phyloP scores from a whole-genome alignment of 2,329 filamentous ascomycete genomes.

The Colletotrichum incanum region DNA sequence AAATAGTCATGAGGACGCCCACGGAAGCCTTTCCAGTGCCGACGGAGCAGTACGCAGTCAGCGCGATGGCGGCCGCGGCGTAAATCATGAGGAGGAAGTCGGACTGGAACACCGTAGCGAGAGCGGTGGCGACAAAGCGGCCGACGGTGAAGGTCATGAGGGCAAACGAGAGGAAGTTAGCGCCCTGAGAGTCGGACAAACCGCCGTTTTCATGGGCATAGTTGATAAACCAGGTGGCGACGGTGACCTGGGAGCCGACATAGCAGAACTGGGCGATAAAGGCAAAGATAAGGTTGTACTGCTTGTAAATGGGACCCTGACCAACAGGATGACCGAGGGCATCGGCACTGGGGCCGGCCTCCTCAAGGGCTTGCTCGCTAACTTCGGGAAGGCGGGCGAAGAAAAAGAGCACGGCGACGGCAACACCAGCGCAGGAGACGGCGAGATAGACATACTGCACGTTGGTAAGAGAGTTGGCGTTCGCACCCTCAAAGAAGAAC shows the following conservation, averaged over 20 bases:
- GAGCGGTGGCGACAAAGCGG: conserved; percentile 66
- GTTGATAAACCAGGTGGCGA: conserved; percentile 81
- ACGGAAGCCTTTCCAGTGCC: conserved; percentile 67
- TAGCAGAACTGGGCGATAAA: conserved; percentile 85
- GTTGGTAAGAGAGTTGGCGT: conserved; percentile 71
- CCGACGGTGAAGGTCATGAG: conserved; percentile 66
- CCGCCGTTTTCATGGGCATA: conserved; percentile 70
- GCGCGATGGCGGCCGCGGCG: conserved; percentile 64
- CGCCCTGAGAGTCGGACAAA: conserved; percentile 57
- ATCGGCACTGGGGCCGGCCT: conserved; percentile 48
- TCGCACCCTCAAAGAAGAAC: conserved; percentile 75
- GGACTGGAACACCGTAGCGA: conserved; percentile 66
- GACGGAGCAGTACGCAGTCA: conserved; percentile 32
- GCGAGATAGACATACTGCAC: conserved; percentile 85
- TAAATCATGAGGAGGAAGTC: conserved; percentile 41
- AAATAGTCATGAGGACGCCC: conserved; percentile 67
- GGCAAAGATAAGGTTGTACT: conserved; percentile 85
- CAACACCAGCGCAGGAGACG: conserved; percentile 79
- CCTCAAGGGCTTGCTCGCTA: conserved; percentile 63
- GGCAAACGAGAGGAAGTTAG: conserved; percentile 47
- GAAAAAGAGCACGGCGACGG: conserved; percentile 78
- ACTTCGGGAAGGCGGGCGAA: conserved; percentile 80
- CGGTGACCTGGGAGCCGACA: conserved; percentile 78
- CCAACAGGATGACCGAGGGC: conserved; percentile 4
- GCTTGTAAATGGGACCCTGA: conserved; percentile 76